These are phyloP conservation scores for Dendrobium catenatum DNA, from an alignment of 106 monocot genomes.

Conservation along the genomic window DNA sequence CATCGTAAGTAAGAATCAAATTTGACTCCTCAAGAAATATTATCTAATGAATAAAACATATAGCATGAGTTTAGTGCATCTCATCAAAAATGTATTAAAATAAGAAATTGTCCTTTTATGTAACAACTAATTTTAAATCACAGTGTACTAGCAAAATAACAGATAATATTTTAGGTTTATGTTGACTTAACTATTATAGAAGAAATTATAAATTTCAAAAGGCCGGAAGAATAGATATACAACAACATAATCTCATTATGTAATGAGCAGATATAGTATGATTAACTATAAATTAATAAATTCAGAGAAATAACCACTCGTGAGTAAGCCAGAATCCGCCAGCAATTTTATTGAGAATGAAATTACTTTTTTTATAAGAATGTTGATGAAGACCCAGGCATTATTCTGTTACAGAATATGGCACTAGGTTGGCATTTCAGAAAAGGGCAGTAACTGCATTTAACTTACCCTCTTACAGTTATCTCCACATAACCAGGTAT, in stretches of 20 bases:
- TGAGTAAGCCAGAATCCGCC: neutral
- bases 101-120: neutral
- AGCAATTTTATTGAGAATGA: neutral
- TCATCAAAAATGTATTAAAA: neutral
- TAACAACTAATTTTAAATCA: neutral
- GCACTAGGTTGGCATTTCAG: neutral
- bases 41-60: neutral
- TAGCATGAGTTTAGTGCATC: neutral
- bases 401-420: neutral
- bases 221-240: neutral
- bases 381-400: neutral
- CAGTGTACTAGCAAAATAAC: neutral
- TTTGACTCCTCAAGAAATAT: neutral
- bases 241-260: neutral
- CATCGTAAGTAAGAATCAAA: neutral
- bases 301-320: neutral
- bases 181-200: neutral
- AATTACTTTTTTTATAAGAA: neutral
- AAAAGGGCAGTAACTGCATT: neutral
- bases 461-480: conserved; percentile 61
- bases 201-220: neutral
- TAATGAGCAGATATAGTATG: too few species aligned
- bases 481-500: conserved; percentile 72
- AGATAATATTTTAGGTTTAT: neutral
- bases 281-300: neutral